These are phyloP conservation scores for Glycine tomentella DNA, from an alignment of 306 rosid genomes.

Conservation along the genomic window DNA sequence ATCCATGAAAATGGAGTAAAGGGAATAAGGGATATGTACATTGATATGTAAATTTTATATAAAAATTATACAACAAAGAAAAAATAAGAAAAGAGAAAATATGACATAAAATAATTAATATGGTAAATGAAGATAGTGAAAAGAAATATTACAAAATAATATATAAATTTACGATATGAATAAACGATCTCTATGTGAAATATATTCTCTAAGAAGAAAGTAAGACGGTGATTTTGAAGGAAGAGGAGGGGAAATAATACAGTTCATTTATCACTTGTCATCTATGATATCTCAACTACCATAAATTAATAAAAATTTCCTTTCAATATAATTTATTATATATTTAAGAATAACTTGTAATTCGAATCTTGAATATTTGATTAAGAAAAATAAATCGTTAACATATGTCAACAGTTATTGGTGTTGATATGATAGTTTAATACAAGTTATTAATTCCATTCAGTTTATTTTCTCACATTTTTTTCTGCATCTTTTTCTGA, in stretches of 20 bases:
- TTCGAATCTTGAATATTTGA: no score
- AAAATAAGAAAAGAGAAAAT: neutral
- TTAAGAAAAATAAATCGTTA: no score
- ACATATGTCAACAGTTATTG: no score
- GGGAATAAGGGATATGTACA: neutral
- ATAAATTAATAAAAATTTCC: conserved; percentile 37
- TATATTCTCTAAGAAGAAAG: conserved; percentile 37
- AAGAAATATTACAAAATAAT: neutral
- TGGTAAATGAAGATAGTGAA: neutral
- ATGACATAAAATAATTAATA: neutral
- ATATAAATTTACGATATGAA: neutral
- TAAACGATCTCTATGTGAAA: neutral
- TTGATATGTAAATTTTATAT: neutral
- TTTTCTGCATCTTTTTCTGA: neutral
- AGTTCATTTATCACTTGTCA: conserved; percentile 12
- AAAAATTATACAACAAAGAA: neutral
- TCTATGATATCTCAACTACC: neutral
- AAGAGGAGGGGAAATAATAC: conserved; percentile 28
- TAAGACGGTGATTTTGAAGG: conserved; percentile 12
- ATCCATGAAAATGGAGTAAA: neutral
- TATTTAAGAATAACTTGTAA: no score
- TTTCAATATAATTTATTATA: no score
- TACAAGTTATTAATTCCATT: neutral
- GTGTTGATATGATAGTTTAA: neutral
- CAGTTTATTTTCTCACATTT: neutral